phyloP scores from a whole-genome alignment of 768 basidiomycete species.

The Boletus pseudo-olivaceus region DNA sequence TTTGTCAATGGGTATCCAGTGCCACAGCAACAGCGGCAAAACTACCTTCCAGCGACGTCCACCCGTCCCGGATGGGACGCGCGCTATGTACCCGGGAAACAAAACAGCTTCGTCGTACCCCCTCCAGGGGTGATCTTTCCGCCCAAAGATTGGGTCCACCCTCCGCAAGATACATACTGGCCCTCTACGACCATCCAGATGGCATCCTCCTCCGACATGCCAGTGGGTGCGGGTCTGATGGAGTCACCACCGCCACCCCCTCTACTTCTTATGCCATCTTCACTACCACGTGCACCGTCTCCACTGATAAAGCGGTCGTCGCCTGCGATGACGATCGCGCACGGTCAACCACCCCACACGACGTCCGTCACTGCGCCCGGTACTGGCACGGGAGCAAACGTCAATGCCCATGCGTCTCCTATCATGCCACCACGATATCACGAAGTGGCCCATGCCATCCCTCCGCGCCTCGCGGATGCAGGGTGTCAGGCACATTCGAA shows the following conservation, averaged over 20 bases:
- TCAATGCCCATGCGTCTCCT: slow-evolving; percentile 7
- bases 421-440: slow-evolving; percentile 20
- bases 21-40: slow-evolving; percentile 15
- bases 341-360: slow-evolving; percentile 1
- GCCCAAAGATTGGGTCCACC: slow-evolving; percentile 13
- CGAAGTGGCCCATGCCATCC: slow-evolving; percentile 5
- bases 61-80: slow-evolving; percentile 12
- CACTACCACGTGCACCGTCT: slow-evolving; percentile 10
- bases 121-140: slow-evolving; percentile 28
- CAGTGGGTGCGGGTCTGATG: background rate
- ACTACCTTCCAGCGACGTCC: background rate
- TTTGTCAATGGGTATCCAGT: slow-evolving; percentile 15
- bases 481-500: slow-evolving; percentile 22
- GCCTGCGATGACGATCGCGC: slow-evolving; percentile 10
- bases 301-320: slow-evolving; percentile 14
- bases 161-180: slow-evolving; percentile 15
- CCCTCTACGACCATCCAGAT: slow-evolving; percentile 1
- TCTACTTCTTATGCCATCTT: slow-evolving; percentile 13
- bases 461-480: slow-evolving; percentile 24
- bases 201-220: slow-evolving; percentile 4
- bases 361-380: background rate
- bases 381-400: slow-evolving; percentile 3
- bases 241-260: slow-evolving; percentile 10
- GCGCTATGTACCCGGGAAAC: slow-evolving; percentile 5
- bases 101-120: slow-evolving; percentile 16